Percentiles rank a stretch among this genome's conserved stretches.
Conservation (phyloP, 2,329 filamentous ascomycete genomes). For the Zymoseptoria passerinii region DNA sequence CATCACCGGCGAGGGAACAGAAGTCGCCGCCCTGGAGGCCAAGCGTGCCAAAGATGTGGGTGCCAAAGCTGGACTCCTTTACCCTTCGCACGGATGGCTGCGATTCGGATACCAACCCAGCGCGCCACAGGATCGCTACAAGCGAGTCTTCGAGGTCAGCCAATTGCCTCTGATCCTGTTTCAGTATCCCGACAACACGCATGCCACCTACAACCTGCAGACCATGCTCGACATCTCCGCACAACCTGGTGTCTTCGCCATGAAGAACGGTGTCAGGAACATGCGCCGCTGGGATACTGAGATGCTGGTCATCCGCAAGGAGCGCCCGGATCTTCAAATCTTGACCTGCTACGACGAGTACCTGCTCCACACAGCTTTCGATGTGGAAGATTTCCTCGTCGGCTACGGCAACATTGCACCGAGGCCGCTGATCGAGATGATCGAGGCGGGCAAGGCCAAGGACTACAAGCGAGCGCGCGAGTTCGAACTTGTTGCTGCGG, state of each 20-base stretch:
- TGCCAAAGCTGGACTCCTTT: slow-evolving; percentile 44
- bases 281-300: slow-evolving; percentile 51
- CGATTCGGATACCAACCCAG: slow-evolving; percentile 48
- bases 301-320: slow-evolving; percentile 44
- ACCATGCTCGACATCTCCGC: slow-evolving; percentile 47
- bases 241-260: slow-evolving; percentile 46
- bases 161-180: slow-evolving; percentile 46
- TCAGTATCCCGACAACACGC: slow-evolving; percentile 46
- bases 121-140: slow-evolving; percentile 46
- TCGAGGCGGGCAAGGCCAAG: slow-evolving; percentile 43
- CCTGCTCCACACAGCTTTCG: slow-evolving; percentile 45
- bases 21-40: slow-evolving; percentile 45
- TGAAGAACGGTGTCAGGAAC: slow-evolving; percentile 51
- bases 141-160: slow-evolving; percentile 43
- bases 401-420: slow-evolving; percentile 48
- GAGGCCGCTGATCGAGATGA: slow-evolving; percentile 43
- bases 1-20: slow-evolving; percentile 47
- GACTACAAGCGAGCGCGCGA: slow-evolving; percentile 43
- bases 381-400: slow-evolving; percentile 48
- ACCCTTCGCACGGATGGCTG: slow-evolving; percentile 48
- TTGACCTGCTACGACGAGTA: slow-evolving; percentile 48
- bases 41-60: slow-evolving; percentile 45
- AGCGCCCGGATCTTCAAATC: slow-evolving; percentile 44
- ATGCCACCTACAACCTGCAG: slow-evolving; percentile 45
- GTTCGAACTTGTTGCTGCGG: slow-evolving; percentile 36